A percentile compares a stretch with the other conserved stretches of the same genome.
These are phyloP conservation scores for Rhizophora apiculata DNA, from an alignment of 345 rosid genomes.

Conservation along the genomic window DNA sequence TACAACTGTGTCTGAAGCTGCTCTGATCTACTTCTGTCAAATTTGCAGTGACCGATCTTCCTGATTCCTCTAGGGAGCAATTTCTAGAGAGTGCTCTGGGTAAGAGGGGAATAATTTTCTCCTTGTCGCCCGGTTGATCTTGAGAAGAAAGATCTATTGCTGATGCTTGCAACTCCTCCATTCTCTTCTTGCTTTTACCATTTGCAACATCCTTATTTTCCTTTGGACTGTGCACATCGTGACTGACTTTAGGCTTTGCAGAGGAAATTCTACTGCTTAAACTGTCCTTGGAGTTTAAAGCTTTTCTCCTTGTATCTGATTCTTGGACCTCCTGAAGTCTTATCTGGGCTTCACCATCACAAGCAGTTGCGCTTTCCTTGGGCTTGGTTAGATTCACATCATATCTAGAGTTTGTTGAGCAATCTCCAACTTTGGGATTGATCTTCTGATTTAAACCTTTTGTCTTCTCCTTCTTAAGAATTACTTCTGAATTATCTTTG, in stretches of 20 bases:
- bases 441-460: conserved; percentile 18
- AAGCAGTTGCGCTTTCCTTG: conserved; percentile 16
- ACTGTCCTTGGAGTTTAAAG: conserved; percentile 20
- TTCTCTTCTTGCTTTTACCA: conserved; percentile 29
- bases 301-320: conserved; percentile 17
- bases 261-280: conserved; percentile 26
- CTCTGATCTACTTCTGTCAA: conserved; percentile 22
- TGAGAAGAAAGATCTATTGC: conserved; percentile 25
- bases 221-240: conserved; percentile 24
- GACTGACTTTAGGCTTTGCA: conserved; percentile 32
- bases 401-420: conserved; percentile 16
- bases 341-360: conserved; percentile 17
- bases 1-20: conserved; percentile 28
- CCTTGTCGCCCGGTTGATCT: conserved; percentile 30
- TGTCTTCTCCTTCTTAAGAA: conserved; percentile 21
- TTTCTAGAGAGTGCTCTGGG: conserved; percentile 38
- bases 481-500: conserved; percentile 12
- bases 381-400: conserved; percentile 7
- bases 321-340: conserved; percentile 11
- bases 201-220: conserved; percentile 25
- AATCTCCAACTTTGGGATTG: conserved; percentile 16
- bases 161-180: conserved; percentile 25
- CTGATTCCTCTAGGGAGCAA: conserved; percentile 24
- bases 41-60: conserved; percentile 25
- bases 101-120: conserved; percentile 43